phyloP scores from a whole-genome alignment of 495 filamentous ascomycete species.

The Achaetomiella virescens region DNA sequence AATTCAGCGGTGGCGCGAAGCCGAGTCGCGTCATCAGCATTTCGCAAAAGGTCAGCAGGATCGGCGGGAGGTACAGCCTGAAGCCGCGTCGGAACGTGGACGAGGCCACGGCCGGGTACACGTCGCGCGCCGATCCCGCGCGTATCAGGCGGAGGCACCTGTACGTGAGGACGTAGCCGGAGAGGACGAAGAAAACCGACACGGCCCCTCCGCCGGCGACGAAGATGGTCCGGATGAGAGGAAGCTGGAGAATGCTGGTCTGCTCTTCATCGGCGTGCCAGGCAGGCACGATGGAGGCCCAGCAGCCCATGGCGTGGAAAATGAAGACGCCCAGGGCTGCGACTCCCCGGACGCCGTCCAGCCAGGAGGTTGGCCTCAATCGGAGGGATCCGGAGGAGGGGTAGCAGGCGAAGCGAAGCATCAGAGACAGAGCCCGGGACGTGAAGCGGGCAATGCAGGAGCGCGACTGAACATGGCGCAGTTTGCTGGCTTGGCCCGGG shows the following conservation, averaged over 20 bases:
- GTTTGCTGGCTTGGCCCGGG: background rate
- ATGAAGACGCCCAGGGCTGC: slow-evolving; percentile 12
- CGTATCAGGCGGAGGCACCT: slow-evolving; percentile 40
- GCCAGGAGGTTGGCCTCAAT: background rate
- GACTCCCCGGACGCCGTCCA: slow-evolving; percentile 16
- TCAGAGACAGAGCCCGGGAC: background rate
- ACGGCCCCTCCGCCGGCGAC: slow-evolving; percentile 56
- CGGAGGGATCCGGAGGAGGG: background rate
- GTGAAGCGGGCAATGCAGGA: no score
- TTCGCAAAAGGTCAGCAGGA: slow-evolving; percentile 3
- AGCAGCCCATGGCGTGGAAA: slow-evolving; percentile 13
- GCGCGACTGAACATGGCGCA: no score
- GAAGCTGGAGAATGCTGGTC: slow-evolving; percentile 37
- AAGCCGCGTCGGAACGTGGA: slow-evolving; percentile 13
- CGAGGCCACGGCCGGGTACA: slow-evolving; percentile 4
- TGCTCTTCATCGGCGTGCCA: slow-evolving; percentile 3
- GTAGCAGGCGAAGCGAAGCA: background rate
- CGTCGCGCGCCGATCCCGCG: background rate
- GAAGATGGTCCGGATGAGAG: slow-evolving; percentile 48
- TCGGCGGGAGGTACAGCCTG: slow-evolving; percentile 15
- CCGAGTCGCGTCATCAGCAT: background rate
- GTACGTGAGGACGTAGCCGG: slow-evolving; percentile 54
- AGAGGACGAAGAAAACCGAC: slow-evolving; percentile 59
- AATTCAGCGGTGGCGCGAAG: slow-evolving; percentile 1
- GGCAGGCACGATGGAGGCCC: slow-evolving; percentile 2